Evolutionary conservation across 371 early-diverging fungal genomes (phyloP).

Genomic region (Funneliformis caledonium): DNA sequence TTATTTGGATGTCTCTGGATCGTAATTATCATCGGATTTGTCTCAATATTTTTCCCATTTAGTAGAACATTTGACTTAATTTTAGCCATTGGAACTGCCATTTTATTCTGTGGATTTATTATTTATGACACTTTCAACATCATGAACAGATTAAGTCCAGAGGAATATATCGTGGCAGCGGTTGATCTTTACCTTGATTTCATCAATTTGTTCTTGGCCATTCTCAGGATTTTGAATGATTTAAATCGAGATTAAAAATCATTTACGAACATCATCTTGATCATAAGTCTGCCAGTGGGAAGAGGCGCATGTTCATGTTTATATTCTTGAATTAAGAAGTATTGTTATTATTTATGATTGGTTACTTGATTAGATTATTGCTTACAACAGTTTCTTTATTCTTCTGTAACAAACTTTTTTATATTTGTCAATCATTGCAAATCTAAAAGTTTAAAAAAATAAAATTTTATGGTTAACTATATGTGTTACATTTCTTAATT

Average conservation of each 20-base stretch:
- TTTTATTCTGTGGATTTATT: constrained; percentile 77
- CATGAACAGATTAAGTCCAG: constrained; percentile 70
- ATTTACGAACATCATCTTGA: no score
- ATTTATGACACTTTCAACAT: constrained; percentile 75
- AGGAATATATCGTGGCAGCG: constrained; percentile 81
- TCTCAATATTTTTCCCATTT: constrained; percentile 80
- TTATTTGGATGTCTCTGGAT: constrained; percentile 66
- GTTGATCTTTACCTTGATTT: constrained; percentile 79
- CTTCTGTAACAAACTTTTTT: no score
- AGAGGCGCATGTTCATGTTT: no score
- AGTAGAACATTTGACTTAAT: constrained; percentile 60
- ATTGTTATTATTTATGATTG: no score
- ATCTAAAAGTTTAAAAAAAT: no score
- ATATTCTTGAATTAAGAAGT: no score
- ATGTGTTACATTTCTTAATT: no score
- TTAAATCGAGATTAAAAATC: constrained; percentile 18
- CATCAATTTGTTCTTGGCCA: constrained; percentile 78
- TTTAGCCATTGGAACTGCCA: constrained; percentile 64
- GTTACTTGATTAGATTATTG: no score
- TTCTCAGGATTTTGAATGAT: constrained; percentile 61
- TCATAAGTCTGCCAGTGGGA: no score
- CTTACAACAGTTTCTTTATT: no score
- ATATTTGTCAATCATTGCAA: no score
- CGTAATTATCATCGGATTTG: constrained; percentile 63
- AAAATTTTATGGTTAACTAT: no score